A percentile compares a stretch with the other conserved stretches of the same genome.
Evolutionary conservation across 2,329 filamentous ascomycete species (phyloP).

Genomic region (Colletotrichum sp.): DNA sequence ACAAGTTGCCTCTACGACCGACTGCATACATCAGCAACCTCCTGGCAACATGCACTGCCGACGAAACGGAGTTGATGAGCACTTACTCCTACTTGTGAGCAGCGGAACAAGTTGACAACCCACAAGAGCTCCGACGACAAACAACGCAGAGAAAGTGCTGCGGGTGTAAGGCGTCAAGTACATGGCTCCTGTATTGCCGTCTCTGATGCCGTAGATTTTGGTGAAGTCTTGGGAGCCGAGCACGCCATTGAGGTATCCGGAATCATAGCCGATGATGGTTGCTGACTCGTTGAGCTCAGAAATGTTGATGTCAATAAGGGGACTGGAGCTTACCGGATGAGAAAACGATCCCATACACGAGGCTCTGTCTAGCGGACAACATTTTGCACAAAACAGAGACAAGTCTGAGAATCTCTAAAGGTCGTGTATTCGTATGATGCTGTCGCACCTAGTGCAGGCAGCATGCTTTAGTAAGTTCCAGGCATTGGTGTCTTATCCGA

Average conservation of each 20-base stretch:
- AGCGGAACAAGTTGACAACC: neutral
- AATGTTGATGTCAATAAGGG: no score
- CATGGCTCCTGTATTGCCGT: fast-evolving
- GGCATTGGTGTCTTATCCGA: neutral
- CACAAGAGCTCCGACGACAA: neutral
- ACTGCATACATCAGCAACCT: neutral
- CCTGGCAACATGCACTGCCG: neutral
- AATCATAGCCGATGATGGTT: neutral
- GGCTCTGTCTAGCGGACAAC: neutral
- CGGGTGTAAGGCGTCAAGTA: neutral
- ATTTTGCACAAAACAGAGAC: fast-evolving
- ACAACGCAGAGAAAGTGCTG: neutral
- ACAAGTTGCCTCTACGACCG: neutral
- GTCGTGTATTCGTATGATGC: neutral
- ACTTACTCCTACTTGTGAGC: neutral
- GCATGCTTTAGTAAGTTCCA: neutral
- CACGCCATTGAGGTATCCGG: neutral
- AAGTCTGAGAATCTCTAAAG: neutral
- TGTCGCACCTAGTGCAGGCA: neutral
- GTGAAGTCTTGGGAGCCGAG: neutral
- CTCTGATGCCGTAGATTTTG: neutral
- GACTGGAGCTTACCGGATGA: neutral
- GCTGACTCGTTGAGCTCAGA: neutral
- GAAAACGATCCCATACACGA: neutral
- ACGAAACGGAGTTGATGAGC: neutral